Evolutionary conservation across 305 asterid genomes (phyloP).

Genomic region (Plantago coronopus): DNA sequence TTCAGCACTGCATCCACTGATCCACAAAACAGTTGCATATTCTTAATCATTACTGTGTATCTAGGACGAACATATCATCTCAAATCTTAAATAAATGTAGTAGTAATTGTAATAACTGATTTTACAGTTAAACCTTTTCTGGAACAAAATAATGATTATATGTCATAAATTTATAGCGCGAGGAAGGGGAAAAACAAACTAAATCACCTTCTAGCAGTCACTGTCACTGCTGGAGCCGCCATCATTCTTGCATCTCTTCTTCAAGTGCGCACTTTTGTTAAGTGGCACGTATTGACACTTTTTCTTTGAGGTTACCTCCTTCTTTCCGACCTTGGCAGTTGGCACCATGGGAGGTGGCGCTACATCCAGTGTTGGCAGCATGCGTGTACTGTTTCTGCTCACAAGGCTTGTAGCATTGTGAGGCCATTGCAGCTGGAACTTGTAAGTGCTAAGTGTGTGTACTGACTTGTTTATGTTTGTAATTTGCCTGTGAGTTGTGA

Average conservation of each 20-base stretch:
- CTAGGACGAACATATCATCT: no score
- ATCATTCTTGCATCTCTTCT: conserved; percentile 5
- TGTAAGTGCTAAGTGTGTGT: not conserved
- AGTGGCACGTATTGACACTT: not conserved
- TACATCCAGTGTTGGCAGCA: not conserved
- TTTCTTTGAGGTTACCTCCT: not conserved
- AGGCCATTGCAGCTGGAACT: conserved; percentile 8
- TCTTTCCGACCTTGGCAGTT: not conserved
- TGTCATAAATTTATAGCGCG: no score
- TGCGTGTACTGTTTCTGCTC: conserved; percentile 2
- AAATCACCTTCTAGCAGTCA: not conserved
- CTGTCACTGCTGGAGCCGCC: conserved; percentile 9
- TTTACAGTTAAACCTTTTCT: no score
- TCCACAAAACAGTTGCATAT: not conserved
- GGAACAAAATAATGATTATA: no score
- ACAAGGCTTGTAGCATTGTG: conserved; percentile 1
- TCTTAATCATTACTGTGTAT: not conserved
- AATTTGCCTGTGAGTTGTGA: not conserved
- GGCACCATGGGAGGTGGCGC: no score
- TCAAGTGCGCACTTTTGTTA: conserved; percentile 3
- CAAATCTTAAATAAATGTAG: no score
- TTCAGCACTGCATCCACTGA: not conserved
- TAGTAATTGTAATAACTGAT: no score
- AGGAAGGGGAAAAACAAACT: not conserved
- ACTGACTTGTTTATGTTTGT: not conserved